Evolutionary conservation across 257 asterid genomes (phyloP).

Genomic region (Capsicum rhomboideum): DNA sequence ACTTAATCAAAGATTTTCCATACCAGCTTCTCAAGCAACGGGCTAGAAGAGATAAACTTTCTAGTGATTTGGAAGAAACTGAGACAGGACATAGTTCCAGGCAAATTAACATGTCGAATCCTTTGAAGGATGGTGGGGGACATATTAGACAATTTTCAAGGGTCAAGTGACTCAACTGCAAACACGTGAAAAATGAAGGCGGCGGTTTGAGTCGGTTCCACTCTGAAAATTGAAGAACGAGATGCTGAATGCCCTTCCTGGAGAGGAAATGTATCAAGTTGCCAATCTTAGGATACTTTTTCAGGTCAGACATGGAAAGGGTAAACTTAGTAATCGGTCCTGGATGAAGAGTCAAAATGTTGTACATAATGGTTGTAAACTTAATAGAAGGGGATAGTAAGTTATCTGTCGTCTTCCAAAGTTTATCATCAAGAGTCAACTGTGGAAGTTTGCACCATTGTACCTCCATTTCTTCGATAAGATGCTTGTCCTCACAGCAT

Average conservation of each 20-base stretch:
- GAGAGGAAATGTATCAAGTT: not conserved
- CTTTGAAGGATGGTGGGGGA: not conserved
- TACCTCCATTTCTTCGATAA: not conserved
- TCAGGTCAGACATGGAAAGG: not conserved
- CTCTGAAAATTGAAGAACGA: not conserved
- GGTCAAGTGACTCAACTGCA: not conserved
- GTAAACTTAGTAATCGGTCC: not conserved
- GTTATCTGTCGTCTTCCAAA: not conserved
- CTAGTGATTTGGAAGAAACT: not conserved
- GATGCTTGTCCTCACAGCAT: not conserved
- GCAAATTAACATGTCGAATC: not conserved
- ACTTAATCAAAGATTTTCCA: not conserved
- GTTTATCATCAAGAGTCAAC: not conserved
- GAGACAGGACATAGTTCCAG: not conserved
- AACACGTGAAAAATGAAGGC: not conserved
- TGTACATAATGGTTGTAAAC: not conserved
- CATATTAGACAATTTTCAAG: not conserved
- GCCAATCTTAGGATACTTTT: not conserved
- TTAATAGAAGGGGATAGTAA: not conserved
- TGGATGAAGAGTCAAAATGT: conserved; percentile 2
- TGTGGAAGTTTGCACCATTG: not conserved
- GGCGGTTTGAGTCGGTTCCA: not conserved
- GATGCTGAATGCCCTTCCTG: not conserved
- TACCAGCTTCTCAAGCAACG: not conserved
- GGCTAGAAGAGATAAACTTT: not conserved